Evolutionary conservation across 1,284 basidiomycete species (phyloP).

Genomic region (Polyporus tsugae): DNA sequence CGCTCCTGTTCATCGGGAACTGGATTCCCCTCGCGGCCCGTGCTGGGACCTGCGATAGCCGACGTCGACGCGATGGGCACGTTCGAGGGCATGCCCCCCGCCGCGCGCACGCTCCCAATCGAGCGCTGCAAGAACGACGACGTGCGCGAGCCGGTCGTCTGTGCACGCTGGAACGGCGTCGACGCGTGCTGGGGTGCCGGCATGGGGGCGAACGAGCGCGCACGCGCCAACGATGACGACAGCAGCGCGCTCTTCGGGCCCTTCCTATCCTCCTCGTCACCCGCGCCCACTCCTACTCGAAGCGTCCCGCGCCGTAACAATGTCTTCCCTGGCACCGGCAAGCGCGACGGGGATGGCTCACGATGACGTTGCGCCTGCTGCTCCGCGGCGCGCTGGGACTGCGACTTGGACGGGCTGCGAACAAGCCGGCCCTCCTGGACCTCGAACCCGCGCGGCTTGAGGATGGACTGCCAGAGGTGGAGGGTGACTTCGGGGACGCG

Average conservation of each 20-base stretch:
- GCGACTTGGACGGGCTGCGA: conserved; percentile 59
- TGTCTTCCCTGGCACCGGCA: not conserved
- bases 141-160: conserved; percentile 27
- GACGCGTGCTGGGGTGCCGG: conserved; percentile 42
- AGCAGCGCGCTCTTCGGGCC: conserved; percentile 54
- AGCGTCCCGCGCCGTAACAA: conserved; percentile 16
- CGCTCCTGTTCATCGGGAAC: conserved; percentile 12
- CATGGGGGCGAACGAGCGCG: conserved; percentile 59
- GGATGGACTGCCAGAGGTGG: conserved; percentile 71
- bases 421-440: conserved; percentile 61
- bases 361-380: conserved; percentile 14
- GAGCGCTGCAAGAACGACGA: conserved; percentile 31
- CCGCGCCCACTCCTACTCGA: conserved; percentile 16
- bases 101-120: conserved; percentile 21
- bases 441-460: conserved; percentile 70
- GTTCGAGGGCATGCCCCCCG: conserved; percentile 19
- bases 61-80: conserved; percentile 30
- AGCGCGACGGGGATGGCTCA: conserved; percentile 28
- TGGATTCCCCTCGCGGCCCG: conserved; percentile 18
- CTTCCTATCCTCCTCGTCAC: conserved; percentile 27
- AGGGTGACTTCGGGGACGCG: conserved; percentile 66
- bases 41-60: conserved; percentile 19
- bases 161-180: conserved; percentile 56
- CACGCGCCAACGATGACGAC: conserved; percentile 59
- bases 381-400: conserved; percentile 43